Percentiles rank a stretch among this genome's conserved stretches.
These are phyloP conservation scores for Penicillium samsonianum DNA, from an alignment of 495 filamentous ascomycete genomes.

Conservation along the genomic window DNA sequence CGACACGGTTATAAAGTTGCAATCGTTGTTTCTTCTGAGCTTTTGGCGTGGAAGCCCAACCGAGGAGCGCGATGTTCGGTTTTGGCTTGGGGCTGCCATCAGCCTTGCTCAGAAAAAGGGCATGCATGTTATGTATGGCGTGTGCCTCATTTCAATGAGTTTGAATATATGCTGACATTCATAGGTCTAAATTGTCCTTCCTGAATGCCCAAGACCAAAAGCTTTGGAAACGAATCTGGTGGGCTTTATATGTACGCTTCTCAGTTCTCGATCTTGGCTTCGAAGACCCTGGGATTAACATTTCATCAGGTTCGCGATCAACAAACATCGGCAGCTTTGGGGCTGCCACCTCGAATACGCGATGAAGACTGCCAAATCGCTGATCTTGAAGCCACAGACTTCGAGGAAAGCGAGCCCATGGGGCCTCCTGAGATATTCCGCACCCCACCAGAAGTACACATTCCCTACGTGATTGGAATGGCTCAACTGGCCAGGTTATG, in stretches of 20 bases:
- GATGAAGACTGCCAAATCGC: slow-evolving; percentile 51
- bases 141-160: neutral
- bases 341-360: slow-evolving; percentile 42
- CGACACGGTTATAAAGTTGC: slow-evolving; percentile 38
- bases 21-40: slow-evolving; percentile 48
- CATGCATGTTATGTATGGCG: slow-evolving; percentile 46
- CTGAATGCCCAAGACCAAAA: slow-evolving; percentile 32
- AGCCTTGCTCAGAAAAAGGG: slow-evolving; percentile 46
- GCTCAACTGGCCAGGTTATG: slow-evolving; percentile 41
- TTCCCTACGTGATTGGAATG: slow-evolving; percentile 47
- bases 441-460: slow-evolving; percentile 31
- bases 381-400: slow-evolving; percentile 39
- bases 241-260: slow-evolving; percentile 46
- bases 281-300: neutral
- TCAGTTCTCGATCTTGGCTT: no score
- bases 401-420: slow-evolving; percentile 34
- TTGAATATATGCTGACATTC: slow-evolving; percentile 14
- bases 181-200: slow-evolving; percentile 41
- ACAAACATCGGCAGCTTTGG: slow-evolving; percentile 43
- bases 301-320: slow-evolving; percentile 38
- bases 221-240: slow-evolving; percentile 51
- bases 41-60: slow-evolving; percentile 45
- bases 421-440: slow-evolving; percentile 33
- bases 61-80: slow-evolving; percentile 44
- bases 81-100: slow-evolving; percentile 46